Conservation (phyloP, 2,329 filamentous ascomycete species). For the Blastomyces silverae region DNA sequence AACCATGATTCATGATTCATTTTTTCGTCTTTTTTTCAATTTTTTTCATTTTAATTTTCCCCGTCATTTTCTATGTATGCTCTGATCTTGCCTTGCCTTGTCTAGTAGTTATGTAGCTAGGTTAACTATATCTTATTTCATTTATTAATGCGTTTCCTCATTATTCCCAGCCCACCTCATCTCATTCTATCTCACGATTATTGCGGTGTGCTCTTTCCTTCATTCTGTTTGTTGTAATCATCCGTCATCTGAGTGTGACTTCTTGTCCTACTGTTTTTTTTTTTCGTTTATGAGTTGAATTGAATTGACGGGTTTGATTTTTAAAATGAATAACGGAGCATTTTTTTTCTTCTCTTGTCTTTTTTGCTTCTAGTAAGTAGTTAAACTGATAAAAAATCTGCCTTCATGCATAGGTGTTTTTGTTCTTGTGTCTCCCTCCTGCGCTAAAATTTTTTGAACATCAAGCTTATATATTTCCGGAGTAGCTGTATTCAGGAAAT, state of each 20-base stretch:
- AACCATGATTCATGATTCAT: conserved; percentile 1
- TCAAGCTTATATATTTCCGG: no score
- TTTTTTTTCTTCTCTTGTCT: not conserved
- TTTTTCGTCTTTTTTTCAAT: no score
- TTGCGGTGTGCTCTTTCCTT: not conserved
- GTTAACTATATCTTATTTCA: not conserved
- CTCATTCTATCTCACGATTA: not conserved
- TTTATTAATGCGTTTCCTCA: not conserved
- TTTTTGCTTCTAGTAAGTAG: not conserved
- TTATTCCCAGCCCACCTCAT: not conserved
- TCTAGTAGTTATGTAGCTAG: not conserved
- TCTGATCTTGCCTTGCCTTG: not conserved
- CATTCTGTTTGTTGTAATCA: not conserved
- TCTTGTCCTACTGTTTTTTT: not conserved
- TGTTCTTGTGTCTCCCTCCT: no score
- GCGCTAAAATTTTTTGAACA: no score
- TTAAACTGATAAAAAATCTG: not conserved
- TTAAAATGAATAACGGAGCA: not conserved
- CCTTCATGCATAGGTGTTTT: no score
- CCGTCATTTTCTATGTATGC: not conserved
- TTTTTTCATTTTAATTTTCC: not conserved
- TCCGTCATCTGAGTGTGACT: not conserved
- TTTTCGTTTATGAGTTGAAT: not conserved
- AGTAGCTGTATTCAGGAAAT: no score
- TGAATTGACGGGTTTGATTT: not conserved